phyloP scores from a whole-genome alignment of 345 rosid species.

The Boechera stricta region DNA sequence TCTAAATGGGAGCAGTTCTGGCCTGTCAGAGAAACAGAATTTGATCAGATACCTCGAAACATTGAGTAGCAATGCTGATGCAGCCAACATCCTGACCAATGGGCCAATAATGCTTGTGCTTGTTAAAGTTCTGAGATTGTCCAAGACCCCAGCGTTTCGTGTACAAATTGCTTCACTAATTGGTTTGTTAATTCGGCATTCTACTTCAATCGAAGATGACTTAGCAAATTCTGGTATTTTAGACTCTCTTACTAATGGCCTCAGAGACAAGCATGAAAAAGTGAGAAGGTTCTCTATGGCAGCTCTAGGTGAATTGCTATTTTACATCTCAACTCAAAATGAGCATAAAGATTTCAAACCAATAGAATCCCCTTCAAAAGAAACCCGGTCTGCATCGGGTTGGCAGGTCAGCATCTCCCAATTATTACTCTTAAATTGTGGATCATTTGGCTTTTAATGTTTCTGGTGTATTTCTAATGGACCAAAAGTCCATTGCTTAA shows the following conservation, averaged over 20 bases:
- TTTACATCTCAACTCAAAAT: slow-evolving; percentile 93
- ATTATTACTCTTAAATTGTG: slow-evolving; percentile 12
- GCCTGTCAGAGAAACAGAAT: slow-evolving; percentile 86
- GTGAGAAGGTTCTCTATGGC: slow-evolving; percentile 97
- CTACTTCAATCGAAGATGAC: slow-evolving; percentile 82
- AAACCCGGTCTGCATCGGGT: slow-evolving; percentile 61
- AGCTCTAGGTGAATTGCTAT: slow-evolving; percentile 93
- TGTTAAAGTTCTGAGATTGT: slow-evolving; percentile 87
- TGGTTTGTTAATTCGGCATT: slow-evolving; percentile 94
- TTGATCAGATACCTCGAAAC: slow-evolving; percentile 87
- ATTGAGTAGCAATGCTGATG: slow-evolving; percentile 83
- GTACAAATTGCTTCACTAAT: slow-evolving; percentile 90
- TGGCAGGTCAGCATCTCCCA: slow-evolving; percentile 82
- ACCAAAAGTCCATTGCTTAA: slow-evolving; percentile 3
- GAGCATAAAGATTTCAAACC: slow-evolving; percentile 75
- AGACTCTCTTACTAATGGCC: slow-evolving; percentile 87
- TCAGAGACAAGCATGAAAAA: slow-evolving; percentile 92
- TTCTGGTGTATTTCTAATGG: slow-evolving; percentile 17
- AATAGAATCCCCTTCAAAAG: slow-evolving; percentile 85
- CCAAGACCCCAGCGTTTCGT: slow-evolving; percentile 86
- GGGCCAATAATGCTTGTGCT: slow-evolving; percentile 94
- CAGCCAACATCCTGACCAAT: slow-evolving; percentile 87
- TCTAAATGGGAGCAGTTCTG: slow-evolving; percentile 67
- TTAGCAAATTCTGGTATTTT: slow-evolving; percentile 90
- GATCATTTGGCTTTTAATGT: slow-evolving; percentile 7